Base-by-base conservation (phyloP, 345 rosid species). In the Alliaria petiolata region DNA sequence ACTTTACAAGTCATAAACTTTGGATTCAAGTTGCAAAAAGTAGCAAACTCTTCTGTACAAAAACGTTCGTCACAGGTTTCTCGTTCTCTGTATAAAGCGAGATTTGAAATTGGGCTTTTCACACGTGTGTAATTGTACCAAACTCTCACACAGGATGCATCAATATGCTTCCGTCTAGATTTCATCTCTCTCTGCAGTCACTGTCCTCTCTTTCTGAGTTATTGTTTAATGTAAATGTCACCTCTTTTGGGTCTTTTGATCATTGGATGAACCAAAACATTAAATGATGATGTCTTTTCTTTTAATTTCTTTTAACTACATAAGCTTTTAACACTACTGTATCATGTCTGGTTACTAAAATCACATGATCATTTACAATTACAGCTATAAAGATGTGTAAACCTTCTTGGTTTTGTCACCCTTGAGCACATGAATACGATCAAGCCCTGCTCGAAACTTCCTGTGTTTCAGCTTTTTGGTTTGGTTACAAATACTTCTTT, bases 191-290 rank as follows among this genome's bases (percentile, higher is more conserved):
- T 49, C 47, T 67, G 62, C 69, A 62, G 3, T 20, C 76, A 62
- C 62, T 52, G 46, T 71, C 69, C 69, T 62, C 38, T n/a, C 76
- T 63, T 71, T 71, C 62, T 53, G 63, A 17, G 15, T 14, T 22
- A 22, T 51, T 7, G 10, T 62, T 51, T 33, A 39, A 49, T 70
- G 33, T 30, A 70, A 70, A 49, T 62, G 39, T 71, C 46, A 52
- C 28, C 47, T 34, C 39, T 62, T 22, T 62, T 72, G 40, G 56
- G 63, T 63, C 63, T n/a, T 63, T 31, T 34, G 47, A 14, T 63
- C 70, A 72, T 63, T 46, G 76, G 55, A 62, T 53, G 70, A 44
- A 44, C 20, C 55, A 44, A 52, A 20, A 33, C 47, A 62, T 43
- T 71, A 11, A 52, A 71, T 62, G 42, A 71, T 33, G 39, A 62